These are phyloP conservation scores for Nakaseomyces uthaithaninus DNA, from an alignment of 1,139 yeast genomes.

Conservation along the genomic window DNA sequence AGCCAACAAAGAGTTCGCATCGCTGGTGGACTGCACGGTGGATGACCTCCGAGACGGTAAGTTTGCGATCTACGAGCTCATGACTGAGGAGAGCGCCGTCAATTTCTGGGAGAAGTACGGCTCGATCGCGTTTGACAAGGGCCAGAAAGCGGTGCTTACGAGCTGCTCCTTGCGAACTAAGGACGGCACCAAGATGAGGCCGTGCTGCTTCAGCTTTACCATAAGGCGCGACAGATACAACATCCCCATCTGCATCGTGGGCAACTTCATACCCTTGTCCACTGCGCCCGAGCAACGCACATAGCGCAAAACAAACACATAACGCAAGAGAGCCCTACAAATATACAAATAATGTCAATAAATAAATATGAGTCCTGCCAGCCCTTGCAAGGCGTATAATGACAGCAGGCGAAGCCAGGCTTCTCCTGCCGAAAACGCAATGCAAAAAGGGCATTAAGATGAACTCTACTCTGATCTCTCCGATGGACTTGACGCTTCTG, in stretches of 20 bases:
- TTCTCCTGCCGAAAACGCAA: slow-evolving; percentile 13
- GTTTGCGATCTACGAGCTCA: slow-evolving; percentile 82
- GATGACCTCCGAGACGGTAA: slow-evolving; percentile 91
- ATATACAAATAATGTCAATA: background rate
- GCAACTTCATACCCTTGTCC: slow-evolving; percentile 80
- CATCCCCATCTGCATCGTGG: slow-evolving; percentile 93
- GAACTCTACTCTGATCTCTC: slow-evolving; percentile 48
- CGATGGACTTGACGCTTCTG: slow-evolving; percentile 57
- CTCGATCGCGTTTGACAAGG: slow-evolving; percentile 90
- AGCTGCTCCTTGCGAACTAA: slow-evolving; percentile 81
- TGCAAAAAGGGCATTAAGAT: slow-evolving; percentile 49
- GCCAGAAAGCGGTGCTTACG: slow-evolving; percentile 90
- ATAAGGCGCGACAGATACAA: slow-evolving; percentile 88
- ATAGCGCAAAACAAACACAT: background rate
- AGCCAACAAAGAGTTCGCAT: slow-evolving; percentile 95
- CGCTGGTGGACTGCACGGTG: slow-evolving; percentile 83
- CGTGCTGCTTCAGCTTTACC: slow-evolving; percentile 92
- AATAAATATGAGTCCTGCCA: slow-evolving; percentile 48
- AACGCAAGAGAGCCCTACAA: background rate
- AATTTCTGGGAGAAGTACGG: slow-evolving; percentile 98
- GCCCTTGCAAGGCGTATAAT: slow-evolving; percentile 40
- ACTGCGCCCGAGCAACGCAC: slow-evolving; percentile 5
- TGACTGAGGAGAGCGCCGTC: slow-evolving; percentile 97
- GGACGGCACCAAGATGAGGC: slow-evolving; percentile 72
- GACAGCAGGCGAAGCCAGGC: slow-evolving; percentile 43